Conservation (phyloP, 208 protist species). For the Trypanosoma conorhini region DNA sequence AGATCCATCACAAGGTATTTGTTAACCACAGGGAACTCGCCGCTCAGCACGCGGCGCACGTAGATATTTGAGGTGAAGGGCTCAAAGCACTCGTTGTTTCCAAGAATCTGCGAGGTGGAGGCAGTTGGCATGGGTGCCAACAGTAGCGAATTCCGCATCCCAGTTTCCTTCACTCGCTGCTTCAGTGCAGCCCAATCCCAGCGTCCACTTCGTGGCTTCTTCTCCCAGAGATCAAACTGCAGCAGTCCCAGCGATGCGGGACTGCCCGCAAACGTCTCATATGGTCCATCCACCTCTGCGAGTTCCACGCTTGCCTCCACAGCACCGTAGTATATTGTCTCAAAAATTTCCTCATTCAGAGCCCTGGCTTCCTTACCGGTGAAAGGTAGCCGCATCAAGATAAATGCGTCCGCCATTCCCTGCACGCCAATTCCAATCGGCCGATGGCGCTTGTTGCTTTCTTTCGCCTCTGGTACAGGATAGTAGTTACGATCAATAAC, state of each 20-base stretch:
- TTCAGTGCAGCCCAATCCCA: slow-evolving; percentile 98
- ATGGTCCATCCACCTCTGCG: slow-evolving; percentile 93
- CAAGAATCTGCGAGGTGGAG: slow-evolving; percentile 99
- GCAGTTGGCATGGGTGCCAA: slow-evolving; percentile 99
- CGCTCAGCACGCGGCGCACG: slow-evolving; percentile 96
- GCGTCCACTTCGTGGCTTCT: slow-evolving; percentile 66
- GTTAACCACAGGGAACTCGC: slow-evolving; percentile 99
- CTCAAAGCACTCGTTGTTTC: slow-evolving; percentile 99
- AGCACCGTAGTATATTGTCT: slow-evolving; percentile 99
- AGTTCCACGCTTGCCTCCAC: slow-evolving; percentile 91
- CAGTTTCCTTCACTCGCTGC: slow-evolving; percentile 84
- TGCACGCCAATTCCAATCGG: slow-evolving; percentile 99
- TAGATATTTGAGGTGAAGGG: slow-evolving; percentile 99
- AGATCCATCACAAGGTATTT: slow-evolving; percentile 98
- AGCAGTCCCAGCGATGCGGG: slow-evolving; percentile 96
- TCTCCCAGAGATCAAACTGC: slow-evolving; percentile 99
- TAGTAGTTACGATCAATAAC: slow-evolving; percentile 99
- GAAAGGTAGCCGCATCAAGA: slow-evolving; percentile 96
- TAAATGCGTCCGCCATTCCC: slow-evolving; percentile 98
- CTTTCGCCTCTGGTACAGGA: slow-evolving; percentile 94
- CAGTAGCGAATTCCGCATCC: slow-evolving; percentile 98
- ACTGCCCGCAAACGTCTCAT: slow-evolving; percentile 94
- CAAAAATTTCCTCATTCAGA: slow-evolving; percentile 99
- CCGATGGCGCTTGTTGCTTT: slow-evolving; percentile 97
- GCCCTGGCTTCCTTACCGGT: slow-evolving; percentile 86